Conservation (phyloP, 2,329 filamentous ascomycete species). For the Lachnellula suecica region DNA sequence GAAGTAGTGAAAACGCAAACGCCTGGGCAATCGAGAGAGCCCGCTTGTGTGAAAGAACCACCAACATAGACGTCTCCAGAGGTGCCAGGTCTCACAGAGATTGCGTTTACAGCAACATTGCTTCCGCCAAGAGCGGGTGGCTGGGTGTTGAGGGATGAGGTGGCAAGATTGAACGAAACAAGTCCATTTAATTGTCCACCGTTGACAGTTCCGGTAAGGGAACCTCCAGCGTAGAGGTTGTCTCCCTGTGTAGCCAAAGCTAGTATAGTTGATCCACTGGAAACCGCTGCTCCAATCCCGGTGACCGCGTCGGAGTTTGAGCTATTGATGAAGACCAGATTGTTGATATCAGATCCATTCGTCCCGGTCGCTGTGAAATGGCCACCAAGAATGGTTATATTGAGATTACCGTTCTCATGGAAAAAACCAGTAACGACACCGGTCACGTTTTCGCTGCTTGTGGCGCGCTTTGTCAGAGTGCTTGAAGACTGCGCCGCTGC, state of each 20-base stretch:
- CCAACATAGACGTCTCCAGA: conserved; percentile 80
- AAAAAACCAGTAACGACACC: conserved; percentile 81
- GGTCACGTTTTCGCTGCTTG: conserved; percentile 45
- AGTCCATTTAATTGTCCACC: conserved; percentile 68
- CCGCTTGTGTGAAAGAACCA: conserved; percentile 80
- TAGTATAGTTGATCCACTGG: conserved; percentile 71
- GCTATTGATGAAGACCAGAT: conserved; percentile 80
- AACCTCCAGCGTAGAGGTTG: conserved; percentile 79
- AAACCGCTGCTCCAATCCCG: conserved; percentile 67
- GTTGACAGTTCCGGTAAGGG: conserved; percentile 68
- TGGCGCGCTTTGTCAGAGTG: conserved; percentile 46
- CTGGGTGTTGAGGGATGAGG: conserved; percentile 64
- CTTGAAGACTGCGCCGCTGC: conserved; percentile 36
- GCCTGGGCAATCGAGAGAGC: conserved; percentile 76
- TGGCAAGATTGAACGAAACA: conserved; percentile 73
- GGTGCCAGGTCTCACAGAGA: conserved; percentile 65
- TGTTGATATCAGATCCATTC: conserved; percentile 72
- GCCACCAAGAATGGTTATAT: conserved; percentile 85
- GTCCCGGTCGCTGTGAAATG: conserved; percentile 73
- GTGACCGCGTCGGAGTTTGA: conserved; percentile 64
- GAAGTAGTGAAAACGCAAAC: conserved; percentile 78
- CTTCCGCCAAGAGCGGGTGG: conserved; percentile 73
- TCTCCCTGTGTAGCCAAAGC: conserved; percentile 67
- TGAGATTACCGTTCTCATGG: conserved; percentile 66
- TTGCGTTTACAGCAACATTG: conserved; percentile 71